These are phyloP conservation scores for Arabidopsis thaliana DNA, from an alignment of 345 rosid genomes.

Conservation along the genomic window DNA sequence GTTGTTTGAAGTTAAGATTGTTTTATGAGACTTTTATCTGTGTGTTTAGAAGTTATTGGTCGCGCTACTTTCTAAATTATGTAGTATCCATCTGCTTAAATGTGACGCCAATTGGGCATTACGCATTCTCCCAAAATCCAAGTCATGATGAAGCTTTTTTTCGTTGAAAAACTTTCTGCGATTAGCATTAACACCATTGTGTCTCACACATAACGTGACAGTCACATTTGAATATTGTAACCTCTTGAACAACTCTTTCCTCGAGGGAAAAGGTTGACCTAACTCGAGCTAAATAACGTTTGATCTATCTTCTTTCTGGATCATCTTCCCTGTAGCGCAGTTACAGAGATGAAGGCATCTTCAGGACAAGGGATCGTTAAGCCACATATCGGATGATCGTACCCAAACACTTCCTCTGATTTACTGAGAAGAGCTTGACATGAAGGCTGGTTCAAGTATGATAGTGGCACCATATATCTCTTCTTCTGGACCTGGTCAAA, in stretches of 20 bases:
- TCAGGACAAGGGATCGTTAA: conserved; percentile 57
- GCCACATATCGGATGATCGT: conserved; percentile 56
- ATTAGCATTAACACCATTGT: neutral
- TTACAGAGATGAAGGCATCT: conserved; percentile 47
- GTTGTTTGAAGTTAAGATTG: neutral
- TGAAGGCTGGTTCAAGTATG: conserved; percentile 46
- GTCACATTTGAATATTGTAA: conserved; percentile 13
- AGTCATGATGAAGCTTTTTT: neutral
- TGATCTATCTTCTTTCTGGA: neutral
- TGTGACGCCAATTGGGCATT: too few species aligned
- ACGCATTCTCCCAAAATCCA: too few species aligned
- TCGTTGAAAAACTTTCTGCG: neutral
- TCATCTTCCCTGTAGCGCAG: conserved; percentile 29
- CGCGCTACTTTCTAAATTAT: neutral
- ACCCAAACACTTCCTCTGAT: conserved; percentile 56
- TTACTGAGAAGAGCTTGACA: conserved; percentile 51
- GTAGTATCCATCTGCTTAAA: too few species aligned
- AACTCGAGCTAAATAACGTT: neutral
- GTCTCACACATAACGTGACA: neutral
- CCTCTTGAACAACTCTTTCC: conserved; percentile 16
- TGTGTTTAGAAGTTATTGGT: neutral
- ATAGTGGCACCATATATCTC: conserved; percentile 54
- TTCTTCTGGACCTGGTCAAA: conserved; percentile 38
- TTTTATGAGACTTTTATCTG: neutral
- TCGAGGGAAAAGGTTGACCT: conserved; percentile 10